Conservation (phyloP, 2,329 filamentous ascomycete genomes). For the Trichoderma semiorbis region DNA sequence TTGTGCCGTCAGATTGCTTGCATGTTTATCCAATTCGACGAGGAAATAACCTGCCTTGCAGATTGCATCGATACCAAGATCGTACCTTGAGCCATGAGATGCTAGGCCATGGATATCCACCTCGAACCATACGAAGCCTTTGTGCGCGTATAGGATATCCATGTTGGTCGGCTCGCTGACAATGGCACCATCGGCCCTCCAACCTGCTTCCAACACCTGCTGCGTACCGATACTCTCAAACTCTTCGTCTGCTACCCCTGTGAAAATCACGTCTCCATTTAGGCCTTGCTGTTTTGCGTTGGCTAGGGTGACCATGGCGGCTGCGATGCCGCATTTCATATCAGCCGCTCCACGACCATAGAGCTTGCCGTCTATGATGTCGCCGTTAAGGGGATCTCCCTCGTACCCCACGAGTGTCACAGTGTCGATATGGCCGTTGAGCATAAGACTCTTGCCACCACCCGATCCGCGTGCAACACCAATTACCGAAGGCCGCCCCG, state of each 20-base stretch:
- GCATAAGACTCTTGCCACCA: conserved; percentile 46
- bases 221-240: conserved; percentile 48
- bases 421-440: conserved; percentile 53
- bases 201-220: conserved; percentile 48
- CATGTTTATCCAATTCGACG: conserved; percentile 42
- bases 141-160: conserved; percentile 44
- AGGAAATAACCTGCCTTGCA: conserved; percentile 45
- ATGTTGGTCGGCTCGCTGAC: conserved; percentile 47
- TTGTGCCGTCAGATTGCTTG: conserved; percentile 29
- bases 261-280: conserved; percentile 49
- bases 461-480: conserved; percentile 46
- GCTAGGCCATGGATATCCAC: conserved; percentile 41
- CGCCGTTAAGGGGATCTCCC: conserved; percentile 42
- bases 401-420: conserved; percentile 48
- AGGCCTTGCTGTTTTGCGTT: conserved; percentile 37
- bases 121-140: conserved; percentile 48
- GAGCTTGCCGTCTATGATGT: conserved; percentile 37
- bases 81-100: conserved; percentile 41
- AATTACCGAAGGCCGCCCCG: conserved; percentile 49
- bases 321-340: conserved; percentile 52
- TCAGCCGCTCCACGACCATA: conserved; percentile 47
- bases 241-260: conserved; percentile 54
- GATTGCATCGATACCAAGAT: conserved; percentile 50
- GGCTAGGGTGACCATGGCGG: conserved; percentile 41
- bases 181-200: conserved; percentile 50